phyloP scores from a whole-genome alignment of 2,329 filamentous ascomycete species.

The Colletotrichum chlorophyti region DNA sequence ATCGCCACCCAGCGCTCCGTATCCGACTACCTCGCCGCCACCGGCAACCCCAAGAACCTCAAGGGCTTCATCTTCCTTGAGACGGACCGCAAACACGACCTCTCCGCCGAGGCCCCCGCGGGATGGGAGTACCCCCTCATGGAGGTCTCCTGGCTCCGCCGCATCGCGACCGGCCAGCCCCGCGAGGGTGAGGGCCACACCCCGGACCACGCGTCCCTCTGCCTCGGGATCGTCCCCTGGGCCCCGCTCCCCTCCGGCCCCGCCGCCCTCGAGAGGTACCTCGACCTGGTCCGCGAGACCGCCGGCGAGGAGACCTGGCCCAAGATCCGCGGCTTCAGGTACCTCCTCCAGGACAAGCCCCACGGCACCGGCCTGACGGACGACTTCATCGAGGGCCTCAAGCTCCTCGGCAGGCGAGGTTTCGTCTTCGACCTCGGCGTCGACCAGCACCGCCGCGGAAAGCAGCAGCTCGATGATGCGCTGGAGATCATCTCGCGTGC shows the following conservation, averaged over 20 bases:
- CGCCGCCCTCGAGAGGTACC: slow-evolving; percentile 67
- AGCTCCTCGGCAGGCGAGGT: slow-evolving; percentile 67
- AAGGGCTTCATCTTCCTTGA: slow-evolving; percentile 84
- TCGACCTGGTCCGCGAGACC: slow-evolving; percentile 63
- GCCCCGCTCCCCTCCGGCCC: slow-evolving; percentile 77
- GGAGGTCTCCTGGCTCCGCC: slow-evolving; percentile 74
- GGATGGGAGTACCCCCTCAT: slow-evolving; percentile 74
- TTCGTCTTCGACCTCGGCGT: slow-evolving; percentile 84
- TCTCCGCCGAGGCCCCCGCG: slow-evolving; percentile 51
- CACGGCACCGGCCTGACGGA: slow-evolving; percentile 67
- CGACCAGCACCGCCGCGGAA: slow-evolving; percentile 78
- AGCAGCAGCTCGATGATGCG: slow-evolving; percentile 75
- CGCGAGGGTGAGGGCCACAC: slow-evolving; percentile 64
- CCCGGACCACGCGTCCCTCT: slow-evolving; percentile 56
- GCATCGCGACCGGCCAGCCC: slow-evolving; percentile 68
- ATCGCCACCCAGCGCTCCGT: slow-evolving; percentile 71
- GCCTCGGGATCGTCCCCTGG: slow-evolving; percentile 81
- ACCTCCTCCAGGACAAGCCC: slow-evolving; percentile 81
- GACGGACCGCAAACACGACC: slow-evolving; percentile 74
- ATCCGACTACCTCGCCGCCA: slow-evolving; percentile 63
- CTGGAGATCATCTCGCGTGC: slow-evolving; percentile 73
- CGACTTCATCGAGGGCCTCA: slow-evolving; percentile 70
- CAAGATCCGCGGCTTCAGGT: slow-evolving; percentile 80
- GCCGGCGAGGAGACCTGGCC: slow-evolving; percentile 68
- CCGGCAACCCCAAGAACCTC: slow-evolving; percentile 49